Evolutionary conservation across 2,329 filamentous ascomycete genomes (phyloP), one percentile per base, ranked within the genome.

Genomic region (Colletotrichum tabaci): DNA sequence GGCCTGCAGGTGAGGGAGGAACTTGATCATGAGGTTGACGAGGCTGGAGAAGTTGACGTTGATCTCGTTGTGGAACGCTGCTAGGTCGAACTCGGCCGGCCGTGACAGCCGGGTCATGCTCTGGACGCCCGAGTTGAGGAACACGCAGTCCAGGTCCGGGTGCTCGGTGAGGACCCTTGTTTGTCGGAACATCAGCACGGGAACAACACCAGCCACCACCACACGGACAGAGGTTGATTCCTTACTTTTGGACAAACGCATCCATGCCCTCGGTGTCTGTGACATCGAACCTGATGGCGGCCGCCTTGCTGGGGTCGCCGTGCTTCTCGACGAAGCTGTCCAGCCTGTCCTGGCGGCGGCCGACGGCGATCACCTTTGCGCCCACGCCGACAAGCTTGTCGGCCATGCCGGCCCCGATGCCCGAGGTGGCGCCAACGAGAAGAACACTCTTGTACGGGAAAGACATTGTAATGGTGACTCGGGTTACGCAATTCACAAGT

Each of bases 111-210:
- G 78, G 0, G 75, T 52, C 49, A 12, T 76, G 21, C 81, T 80
- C 76, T 91, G 88, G 30, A 88, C 82, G 10, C 88, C 89, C 0
- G 88, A 85, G 76, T 90, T 90, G 62, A 91, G 79, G 66, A 91
- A 79, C 35, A 91, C 77, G 75, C 84, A 85, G 78, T 90, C 88
- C 35, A 91, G 83, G n/a, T 84, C 80, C 0, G 88, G 86, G 74
- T 87, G 82, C 4, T 40, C 47, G 2, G 73, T 55, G n/a, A 71
- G 69, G 50, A 80, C 76, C 77, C 21, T 38, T 6, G 2, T n/a
- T n/a, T 47, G 46, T 8, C n/a, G 7, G 7, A n/a, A 3, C 8
- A 47, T 47, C 46, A 47, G 16, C 46, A 47, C 2, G 6, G 7
- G n/a, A 21, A 8, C 6, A 10, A n/a, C 8, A 16, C 23, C 23